A percentile compares a stretch with the other conserved stretches of the same genome.
Conservation (phyloP, 2,329 filamentous ascomycete species). For the Thelonectria blattea region DNA sequence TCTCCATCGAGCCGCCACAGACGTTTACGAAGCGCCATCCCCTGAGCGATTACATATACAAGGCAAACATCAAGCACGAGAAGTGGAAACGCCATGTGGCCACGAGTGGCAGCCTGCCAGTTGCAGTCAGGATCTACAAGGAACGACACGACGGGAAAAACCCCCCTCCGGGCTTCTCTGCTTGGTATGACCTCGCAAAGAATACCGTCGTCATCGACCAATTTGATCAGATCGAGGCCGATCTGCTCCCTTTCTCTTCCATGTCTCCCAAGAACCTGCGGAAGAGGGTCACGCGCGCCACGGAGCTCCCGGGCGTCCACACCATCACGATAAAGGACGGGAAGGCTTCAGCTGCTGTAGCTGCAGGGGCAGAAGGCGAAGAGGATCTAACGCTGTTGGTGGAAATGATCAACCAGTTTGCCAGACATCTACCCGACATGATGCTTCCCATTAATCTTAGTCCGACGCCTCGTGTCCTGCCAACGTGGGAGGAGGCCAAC, state of each 20-base stretch:
- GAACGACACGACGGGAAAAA: constrained; percentile 65
- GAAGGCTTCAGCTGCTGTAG: constrained; percentile 53
- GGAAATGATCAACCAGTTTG: constrained; percentile 74
- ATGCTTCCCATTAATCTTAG: constrained; percentile 82
- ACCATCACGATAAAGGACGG: constrained; percentile 68
- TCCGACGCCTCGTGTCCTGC: constrained; percentile 44
- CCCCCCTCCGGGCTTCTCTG: constrained; percentile 82
- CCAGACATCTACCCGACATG: constrained; percentile 79
- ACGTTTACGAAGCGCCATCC: constrained; percentile 49
- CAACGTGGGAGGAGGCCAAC: constrained; percentile 65
- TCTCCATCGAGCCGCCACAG: constrained; percentile 40
- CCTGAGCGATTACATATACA: constrained; percentile 56
- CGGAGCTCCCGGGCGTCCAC: constrained; percentile 51
- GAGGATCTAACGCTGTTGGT: constrained; percentile 53
- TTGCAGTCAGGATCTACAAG: constrained; percentile 57
- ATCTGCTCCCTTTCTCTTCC: constrained; percentile 79
- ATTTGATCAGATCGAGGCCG: constrained; percentile 78
- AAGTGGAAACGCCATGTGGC: constrained; percentile 56
- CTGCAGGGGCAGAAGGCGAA: constrained; percentile 41
- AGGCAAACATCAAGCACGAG: constrained; percentile 53
- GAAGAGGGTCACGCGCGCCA: constrained; percentile 55
- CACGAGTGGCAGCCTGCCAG: constrained; percentile 53
- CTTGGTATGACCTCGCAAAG: constrained; percentile 81
- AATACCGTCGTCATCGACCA: constrained; percentile 79
- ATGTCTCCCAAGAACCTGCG: constrained; percentile 72